Conservation (phyloP, 352 stramenopile species). For the Pythium chondricola region DNA sequence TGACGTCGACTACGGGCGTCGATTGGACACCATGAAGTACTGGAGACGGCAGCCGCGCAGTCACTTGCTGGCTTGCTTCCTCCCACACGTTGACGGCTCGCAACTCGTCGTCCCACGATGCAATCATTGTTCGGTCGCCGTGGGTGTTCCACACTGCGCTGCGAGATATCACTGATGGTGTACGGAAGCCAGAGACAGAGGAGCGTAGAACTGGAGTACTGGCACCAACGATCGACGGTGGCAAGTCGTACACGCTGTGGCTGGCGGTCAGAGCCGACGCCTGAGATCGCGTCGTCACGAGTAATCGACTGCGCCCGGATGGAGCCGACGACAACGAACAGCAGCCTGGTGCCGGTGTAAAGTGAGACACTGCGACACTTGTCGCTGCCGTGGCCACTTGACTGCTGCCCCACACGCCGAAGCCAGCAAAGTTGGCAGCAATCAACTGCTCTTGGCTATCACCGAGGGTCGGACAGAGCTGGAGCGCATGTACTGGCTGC, state of each 20-base stretch:
- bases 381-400: neutral
- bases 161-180: constrained; percentile 12
- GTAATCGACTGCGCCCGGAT: constrained; percentile 1
- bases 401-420: constrained; percentile 9
- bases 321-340: constrained; percentile 1
- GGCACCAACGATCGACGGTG: neutral
- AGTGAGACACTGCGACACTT: too few species aligned
- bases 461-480: constrained; percentile 3
- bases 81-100: constrained; percentile 14
- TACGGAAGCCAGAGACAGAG: constrained; percentile 12
- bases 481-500: constrained; percentile 15
- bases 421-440: constrained; percentile 13
- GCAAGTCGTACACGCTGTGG: constrained; percentile 12
- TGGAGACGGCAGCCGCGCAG: neutral
- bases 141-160: constrained; percentile 10
- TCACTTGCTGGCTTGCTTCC: neutral
- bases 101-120: constrained; percentile 14
- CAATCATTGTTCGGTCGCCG: constrained; percentile 3
- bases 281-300: constrained; percentile 11
- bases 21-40: too few species aligned
- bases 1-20: constrained; percentile 12
- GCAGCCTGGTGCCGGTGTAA: constrained; percentile 4
- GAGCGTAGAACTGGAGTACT: neutral
- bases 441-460: constrained; percentile 8
- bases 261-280: constrained; percentile 4